Conservation (phyloP, 2,329 filamentous ascomycete species). For the Neonectria ditissima region DNA sequence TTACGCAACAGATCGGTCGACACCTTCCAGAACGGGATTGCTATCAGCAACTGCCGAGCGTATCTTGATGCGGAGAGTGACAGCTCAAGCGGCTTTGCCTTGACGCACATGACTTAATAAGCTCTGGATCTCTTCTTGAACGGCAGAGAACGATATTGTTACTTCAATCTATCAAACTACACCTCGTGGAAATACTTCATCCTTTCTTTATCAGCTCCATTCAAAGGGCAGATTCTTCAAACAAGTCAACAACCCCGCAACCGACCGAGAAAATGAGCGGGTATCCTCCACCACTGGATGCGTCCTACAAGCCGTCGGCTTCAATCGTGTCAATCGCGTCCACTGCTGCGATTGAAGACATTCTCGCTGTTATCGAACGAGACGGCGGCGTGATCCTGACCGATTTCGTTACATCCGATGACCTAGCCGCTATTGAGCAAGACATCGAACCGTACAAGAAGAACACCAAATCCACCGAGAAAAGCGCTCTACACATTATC, state of each 20-base stretch:
- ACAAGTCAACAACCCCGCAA: not conserved
- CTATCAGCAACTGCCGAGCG: not conserved
- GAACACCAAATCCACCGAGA: not conserved
- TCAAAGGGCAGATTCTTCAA: not conserved
- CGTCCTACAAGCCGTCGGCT: not conserved
- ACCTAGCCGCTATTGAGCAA: not conserved
- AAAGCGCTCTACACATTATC: constrained; percentile 1
- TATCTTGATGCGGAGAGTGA: not conserved
- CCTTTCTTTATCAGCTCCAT: no score
- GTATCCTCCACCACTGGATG: not conserved
- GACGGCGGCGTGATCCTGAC: constrained; percentile 4
- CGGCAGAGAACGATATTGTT: not conserved
- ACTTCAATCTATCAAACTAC: not conserved
- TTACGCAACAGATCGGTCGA: constrained; percentile 8
- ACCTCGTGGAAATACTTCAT: no score
- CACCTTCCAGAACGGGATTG: not conserved
- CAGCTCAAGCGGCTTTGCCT: not conserved
- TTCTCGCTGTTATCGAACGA: not conserved
- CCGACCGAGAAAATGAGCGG: not conserved
- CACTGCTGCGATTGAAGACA: not conserved
- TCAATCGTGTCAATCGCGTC: not conserved
- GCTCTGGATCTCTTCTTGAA: not conserved
- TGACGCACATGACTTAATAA: not conserved
- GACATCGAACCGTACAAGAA: not conserved
- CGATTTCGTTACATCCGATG: not conserved